Conservation (phyloP, 2,329 filamentous ascomycete species). For the Dryadomyces quercus-mongolicae region DNA sequence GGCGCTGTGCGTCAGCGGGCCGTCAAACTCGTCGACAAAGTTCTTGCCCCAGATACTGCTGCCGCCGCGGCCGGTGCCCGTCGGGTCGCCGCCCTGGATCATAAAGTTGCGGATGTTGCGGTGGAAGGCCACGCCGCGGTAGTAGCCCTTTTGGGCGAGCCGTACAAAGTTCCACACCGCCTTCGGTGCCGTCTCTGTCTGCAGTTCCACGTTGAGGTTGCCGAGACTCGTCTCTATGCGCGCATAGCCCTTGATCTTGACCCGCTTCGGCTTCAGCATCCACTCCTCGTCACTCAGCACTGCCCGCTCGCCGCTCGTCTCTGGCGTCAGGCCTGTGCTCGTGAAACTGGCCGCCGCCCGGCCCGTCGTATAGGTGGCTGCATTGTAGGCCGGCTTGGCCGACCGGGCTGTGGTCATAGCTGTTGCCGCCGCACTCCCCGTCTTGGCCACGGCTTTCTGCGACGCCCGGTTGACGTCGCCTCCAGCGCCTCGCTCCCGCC, state of each 20-base stretch:
- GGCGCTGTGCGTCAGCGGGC: conserved; percentile 69
- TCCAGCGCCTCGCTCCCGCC: conserved; percentile 24
- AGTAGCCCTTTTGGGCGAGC: conserved; percentile 81
- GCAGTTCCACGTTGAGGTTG: conserved; percentile 76
- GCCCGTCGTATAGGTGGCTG: conserved; percentile 82
- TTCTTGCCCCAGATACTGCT: conserved; percentile 87
- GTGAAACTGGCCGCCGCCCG: conserved; percentile 89
- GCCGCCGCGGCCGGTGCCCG: conserved; percentile 84
- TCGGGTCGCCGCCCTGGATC: conserved; percentile 94
- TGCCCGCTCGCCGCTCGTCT: conserved; percentile 78
- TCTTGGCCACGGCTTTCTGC: conserved; percentile 3
- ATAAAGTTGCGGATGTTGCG: conserved; percentile 94
- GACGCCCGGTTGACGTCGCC: conserved; percentile 28
- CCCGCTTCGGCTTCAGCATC: conserved; percentile 80
- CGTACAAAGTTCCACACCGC: conserved; percentile 96
- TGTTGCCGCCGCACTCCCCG: conserved; percentile 14
- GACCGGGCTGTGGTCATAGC: conserved; percentile 46
- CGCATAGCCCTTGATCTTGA: conserved; percentile 85
- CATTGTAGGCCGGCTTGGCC: conserved; percentile 60
- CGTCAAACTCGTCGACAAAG: conserved; percentile 88
- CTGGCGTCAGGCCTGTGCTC: conserved; percentile 82
- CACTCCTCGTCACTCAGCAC: conserved; percentile 89
- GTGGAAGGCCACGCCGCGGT: conserved; percentile 74
- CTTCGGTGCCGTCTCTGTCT: conserved; percentile 80
- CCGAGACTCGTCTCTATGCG: conserved; percentile 80